These are phyloP conservation scores for Lizonia empirigonia DNA, from an alignment of 2,329 filamentous ascomycete genomes.

Conservation along the genomic window DNA sequence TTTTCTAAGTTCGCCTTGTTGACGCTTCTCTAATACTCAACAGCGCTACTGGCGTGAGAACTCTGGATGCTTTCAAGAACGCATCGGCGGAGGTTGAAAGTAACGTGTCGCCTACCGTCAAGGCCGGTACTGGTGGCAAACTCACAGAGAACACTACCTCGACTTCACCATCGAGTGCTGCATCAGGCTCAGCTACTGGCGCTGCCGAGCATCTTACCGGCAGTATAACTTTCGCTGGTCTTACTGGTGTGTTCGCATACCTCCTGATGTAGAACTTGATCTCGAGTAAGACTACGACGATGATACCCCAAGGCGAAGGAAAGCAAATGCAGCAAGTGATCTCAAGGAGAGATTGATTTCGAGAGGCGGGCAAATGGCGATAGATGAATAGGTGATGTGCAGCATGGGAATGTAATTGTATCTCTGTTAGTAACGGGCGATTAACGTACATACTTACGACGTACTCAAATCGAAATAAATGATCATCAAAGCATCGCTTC, in stretches of 20 bases:
- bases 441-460: conserved; percentile 5
- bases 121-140: conserved; percentile 34
- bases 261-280: conserved; percentile 34
- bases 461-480: background rate
- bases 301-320: conserved; percentile 21
- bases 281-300: conserved; percentile 2
- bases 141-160: conserved; percentile 28
- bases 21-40: conserved; percentile 16
- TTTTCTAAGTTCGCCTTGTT: background rate
- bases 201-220: conserved; percentile 36
- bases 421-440: conserved; percentile 4
- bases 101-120: conserved; percentile 35
- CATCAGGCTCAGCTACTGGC: conserved; percentile 32
- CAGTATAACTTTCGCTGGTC: conserved; percentile 34
- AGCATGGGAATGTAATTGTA: conserved; percentile 1
- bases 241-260: conserved; percentile 38
- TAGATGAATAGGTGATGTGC: background rate
- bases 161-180: conserved; percentile 18
- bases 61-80: conserved; percentile 33
- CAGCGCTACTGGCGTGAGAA: conserved; percentile 30
- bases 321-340: background rate
- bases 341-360: no score
- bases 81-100: conserved; percentile 25
- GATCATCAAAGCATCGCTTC: background rate
- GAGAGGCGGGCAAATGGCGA: background rate